phyloP scores from a whole-genome alignment of 768 basidiomycete species.

The Xerocomus potaroensis region DNA sequence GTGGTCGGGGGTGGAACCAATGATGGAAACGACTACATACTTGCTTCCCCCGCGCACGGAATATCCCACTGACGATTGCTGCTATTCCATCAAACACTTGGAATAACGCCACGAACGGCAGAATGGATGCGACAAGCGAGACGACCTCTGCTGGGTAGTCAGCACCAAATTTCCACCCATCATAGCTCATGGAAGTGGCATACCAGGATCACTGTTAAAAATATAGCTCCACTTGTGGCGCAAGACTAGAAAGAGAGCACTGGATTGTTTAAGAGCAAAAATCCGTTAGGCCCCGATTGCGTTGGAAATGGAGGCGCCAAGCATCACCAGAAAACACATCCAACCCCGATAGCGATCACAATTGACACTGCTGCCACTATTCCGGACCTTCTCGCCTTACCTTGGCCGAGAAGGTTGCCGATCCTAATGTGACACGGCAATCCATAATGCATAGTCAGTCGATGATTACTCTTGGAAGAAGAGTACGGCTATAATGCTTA shows the following conservation, averaged over 20 bases:
- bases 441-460: background rate
- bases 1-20: background rate
- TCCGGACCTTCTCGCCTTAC: slow-evolving; percentile 66
- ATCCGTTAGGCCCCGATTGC: background rate
- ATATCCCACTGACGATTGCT: slow-evolving; percentile 67
- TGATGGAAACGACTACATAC: slow-evolving; percentile 23
- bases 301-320: background rate
- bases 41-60: slow-evolving; percentile 81
- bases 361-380: slow-evolving; percentile 64
- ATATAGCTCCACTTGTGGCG: slow-evolving; percentile 65
- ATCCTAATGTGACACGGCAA: slow-evolving; percentile 42
- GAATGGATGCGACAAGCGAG: slow-evolving; percentile 50
- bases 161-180: background rate
- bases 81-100: slow-evolving; percentile 82
- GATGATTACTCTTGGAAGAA: background rate
- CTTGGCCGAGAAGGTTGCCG: slow-evolving; percentile 85
- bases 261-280: slow-evolving; percentile 23
- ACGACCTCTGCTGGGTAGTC: slow-evolving; percentile 38
- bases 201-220: slow-evolving; percentile 66
- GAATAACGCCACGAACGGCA: slow-evolving; percentile 74
- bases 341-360: slow-evolving; percentile 59
- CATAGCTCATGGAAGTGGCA: slow-evolving; percentile 9
- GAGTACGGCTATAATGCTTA: slow-evolving; percentile 29
- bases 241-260: slow-evolving; percentile 54
- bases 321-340: slow-evolving; percentile 58